phyloP scores from a whole-genome alignment of 2,329 filamentous ascomycete genomes.

The Paecilomyces sp. region DNA sequence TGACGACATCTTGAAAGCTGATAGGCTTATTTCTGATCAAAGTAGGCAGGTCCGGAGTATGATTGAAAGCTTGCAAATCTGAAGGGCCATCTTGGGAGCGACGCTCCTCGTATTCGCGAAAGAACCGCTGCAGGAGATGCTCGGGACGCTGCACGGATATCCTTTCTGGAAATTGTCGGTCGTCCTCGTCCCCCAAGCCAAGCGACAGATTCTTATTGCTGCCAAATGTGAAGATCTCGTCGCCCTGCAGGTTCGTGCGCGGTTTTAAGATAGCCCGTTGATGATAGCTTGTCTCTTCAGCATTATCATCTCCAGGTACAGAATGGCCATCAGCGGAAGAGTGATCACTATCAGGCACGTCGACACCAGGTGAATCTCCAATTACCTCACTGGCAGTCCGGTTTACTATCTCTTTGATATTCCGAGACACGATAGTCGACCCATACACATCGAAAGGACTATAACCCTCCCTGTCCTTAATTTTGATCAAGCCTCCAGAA shows the following conservation, averaged over 20 bases:
- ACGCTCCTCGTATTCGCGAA: slow-evolving; percentile 54
- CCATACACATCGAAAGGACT: slow-evolving; percentile 92
- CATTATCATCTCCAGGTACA: slow-evolving; percentile 42
- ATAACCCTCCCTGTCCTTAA: slow-evolving; percentile 91
- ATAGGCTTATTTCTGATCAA: slow-evolving; percentile 66
- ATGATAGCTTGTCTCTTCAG: slow-evolving; percentile 36
- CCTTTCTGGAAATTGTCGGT: slow-evolving; percentile 86
- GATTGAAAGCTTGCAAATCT: slow-evolving; percentile 20
- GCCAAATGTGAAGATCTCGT: slow-evolving; percentile 89
- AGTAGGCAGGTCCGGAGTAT: slow-evolving; percentile 57
- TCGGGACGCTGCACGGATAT: slow-evolving; percentile 69
- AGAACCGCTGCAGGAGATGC: slow-evolving; percentile 66
- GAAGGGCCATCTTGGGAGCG: slow-evolving; percentile 22
- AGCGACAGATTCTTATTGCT: slow-evolving; percentile 94
- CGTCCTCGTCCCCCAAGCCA: slow-evolving; percentile 90
- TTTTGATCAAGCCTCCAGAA: slow-evolving; percentile 75
- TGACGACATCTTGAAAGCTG: slow-evolving; percentile 69
- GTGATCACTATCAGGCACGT: slow-evolving; percentile 35
- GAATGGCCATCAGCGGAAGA: slow-evolving; percentile 19
- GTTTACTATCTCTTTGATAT: slow-evolving; percentile 40
- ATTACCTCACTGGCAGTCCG: slow-evolving; percentile 17
- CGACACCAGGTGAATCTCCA: slow-evolving; percentile 34
- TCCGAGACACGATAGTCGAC: slow-evolving; percentile 73
- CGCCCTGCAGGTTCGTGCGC: slow-evolving; percentile 49
- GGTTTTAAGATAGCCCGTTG: slow-evolving; percentile 19